Evolutionary conservation across 805 yeast genomes (phyloP), one percentile per base, ranked within the genome.

Genomic region (Ogataea degrootiae): DNA sequence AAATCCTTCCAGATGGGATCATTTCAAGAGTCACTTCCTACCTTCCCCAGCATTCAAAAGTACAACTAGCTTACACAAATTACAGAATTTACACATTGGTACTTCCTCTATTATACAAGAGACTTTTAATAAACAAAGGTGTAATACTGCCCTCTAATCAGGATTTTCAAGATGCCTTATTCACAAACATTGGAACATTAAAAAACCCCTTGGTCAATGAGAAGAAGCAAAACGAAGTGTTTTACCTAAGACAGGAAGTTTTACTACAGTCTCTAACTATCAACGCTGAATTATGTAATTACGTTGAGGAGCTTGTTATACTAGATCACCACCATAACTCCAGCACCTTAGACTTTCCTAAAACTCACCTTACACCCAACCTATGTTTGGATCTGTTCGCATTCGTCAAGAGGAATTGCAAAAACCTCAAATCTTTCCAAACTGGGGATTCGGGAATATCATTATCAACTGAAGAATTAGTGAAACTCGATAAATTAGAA

Each of bases 31-130:
- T 70, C 1, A 47, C 60, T 1, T 45, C 52, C 4, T 68, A 50
- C 44, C 53, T 75, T 15, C 71, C 74, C 6, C 81, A 76, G 50
- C 67, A 70, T 46, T 68, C 64, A 19, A 62, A 71, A 42, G 33
- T 67, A 5, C 57, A 58, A 23, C 49, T 75, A n/a, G 55, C 69
- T 3, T 57, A 53, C 36, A 58, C 70, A 2, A 66, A 58, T 48
- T 67, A 62, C 48, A 51, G 51, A 8, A 52, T 68, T n/a, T 65
- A 71, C 31, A 33, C 50, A 1, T 31, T 66, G 12, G 68, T 68
- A 1, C 45, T 60, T 12, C 61, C 65, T 4, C 50, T 55, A n/a
- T 56, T 79, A 9, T 76, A 76, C 56, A 53, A 49, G 23, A 67
- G 53, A 6, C 52, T 79, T 11, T 54, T 67, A 21, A 62, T 78